Percentiles rank a stretch among this genome's conserved stretches.
Evolutionary conservation across 306 rosid genomes (phyloP).

Genomic region (Cicer bijugum): DNA sequence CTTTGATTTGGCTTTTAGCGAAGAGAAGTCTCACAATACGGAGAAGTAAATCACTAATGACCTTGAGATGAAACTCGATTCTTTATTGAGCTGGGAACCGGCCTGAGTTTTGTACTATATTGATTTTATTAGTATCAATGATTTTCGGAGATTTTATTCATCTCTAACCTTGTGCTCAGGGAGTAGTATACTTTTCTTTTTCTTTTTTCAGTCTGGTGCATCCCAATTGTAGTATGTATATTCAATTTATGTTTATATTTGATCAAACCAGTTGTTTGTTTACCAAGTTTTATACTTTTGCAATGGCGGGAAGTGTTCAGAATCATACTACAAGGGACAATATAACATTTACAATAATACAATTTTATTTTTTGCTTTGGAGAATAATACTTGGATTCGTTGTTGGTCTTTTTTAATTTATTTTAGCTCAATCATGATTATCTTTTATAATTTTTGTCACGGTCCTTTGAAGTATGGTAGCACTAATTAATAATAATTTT

Average conservation of each 20-base stretch:
- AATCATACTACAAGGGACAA: constrained; percentile 10
- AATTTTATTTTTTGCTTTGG: not conserved
- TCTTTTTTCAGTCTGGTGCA: constrained; percentile 8
- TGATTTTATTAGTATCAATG: constrained; percentile 1
- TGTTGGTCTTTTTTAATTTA: not conserved
- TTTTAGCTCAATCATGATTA: not conserved
- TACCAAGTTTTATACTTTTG: not conserved
- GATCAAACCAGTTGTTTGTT: not conserved
- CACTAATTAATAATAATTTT: too few species aligned
- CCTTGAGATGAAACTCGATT: constrained; percentile 37
- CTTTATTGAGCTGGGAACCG: constrained; percentile 50
- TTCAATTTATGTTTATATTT: constrained; percentile 29
- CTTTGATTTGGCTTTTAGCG: constrained; percentile 69
- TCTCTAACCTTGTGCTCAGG: not conserved
- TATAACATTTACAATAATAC: constrained; percentile 16
- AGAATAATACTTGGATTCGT: not conserved
- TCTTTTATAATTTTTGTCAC: too few species aligned
- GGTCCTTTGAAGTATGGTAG: too few species aligned
- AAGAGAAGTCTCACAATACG: constrained; percentile 46
- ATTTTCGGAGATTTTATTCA: constrained; percentile 16
- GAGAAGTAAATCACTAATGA: constrained; percentile 42
- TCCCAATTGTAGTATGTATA: constrained; percentile 42
- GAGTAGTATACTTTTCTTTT: not conserved
- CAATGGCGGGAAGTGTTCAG: constrained; percentile 1
- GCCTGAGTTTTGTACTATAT: constrained; percentile 46